These are phyloP conservation scores for Larix kaempferi DNA, from an alignment of 75 land plant genomes.

Conservation along the genomic window DNA sequence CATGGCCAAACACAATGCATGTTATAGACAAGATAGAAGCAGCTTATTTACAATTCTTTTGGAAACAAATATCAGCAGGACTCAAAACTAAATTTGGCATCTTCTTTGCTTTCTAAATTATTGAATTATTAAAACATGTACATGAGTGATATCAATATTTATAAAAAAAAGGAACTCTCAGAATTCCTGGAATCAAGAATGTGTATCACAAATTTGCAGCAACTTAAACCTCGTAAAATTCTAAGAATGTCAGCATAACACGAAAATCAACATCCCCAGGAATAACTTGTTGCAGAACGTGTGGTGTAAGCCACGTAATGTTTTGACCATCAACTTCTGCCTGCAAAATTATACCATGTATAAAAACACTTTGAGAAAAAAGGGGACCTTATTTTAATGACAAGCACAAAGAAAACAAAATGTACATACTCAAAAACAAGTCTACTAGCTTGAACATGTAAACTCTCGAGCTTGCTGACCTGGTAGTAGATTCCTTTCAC, in stretches of 20 bases:
- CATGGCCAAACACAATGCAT: neutral
- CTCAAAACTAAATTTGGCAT: neutral
- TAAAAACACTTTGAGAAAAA: neutral
- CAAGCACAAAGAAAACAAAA: slow-evolving; percentile 8
- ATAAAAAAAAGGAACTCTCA: neutral
- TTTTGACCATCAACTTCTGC: slow-evolving; percentile 89
- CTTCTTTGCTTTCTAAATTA: neutral
- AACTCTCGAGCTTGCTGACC: slow-evolving; percentile 26
- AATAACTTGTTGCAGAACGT: slow-evolving; percentile 80
- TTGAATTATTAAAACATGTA: neutral
- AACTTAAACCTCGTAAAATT: slow-evolving; percentile 75
- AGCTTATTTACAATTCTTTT: neutral
- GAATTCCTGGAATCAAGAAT: neutral
- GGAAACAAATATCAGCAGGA: neutral
- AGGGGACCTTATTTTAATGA: neutral
- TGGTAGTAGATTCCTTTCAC: slow-evolving; percentile 98
- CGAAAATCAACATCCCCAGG: slow-evolving; percentile 89
- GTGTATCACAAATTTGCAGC: neutral
- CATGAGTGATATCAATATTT: neutral
- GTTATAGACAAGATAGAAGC: neutral
- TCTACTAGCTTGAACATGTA: neutral
- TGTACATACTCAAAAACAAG: neutral
- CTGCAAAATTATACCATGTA: slow-evolving; percentile 23
- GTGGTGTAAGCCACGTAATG: slow-evolving; percentile 97
- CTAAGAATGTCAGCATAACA: slow-evolving; percentile 88